Conservation (phyloP, 306 rosid species). For the Rosa lucieae region DNA sequence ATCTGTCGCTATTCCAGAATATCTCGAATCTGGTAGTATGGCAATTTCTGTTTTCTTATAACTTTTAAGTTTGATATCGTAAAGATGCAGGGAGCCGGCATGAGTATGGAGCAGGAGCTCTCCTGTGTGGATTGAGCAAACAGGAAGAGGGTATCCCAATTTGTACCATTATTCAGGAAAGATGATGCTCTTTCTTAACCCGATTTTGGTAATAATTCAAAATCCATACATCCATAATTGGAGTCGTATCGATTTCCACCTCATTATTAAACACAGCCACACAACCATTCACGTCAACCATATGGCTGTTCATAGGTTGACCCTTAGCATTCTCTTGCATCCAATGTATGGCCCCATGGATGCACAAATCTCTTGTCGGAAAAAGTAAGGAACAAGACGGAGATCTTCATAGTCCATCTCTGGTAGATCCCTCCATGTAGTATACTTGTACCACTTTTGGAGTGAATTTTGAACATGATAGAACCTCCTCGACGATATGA, state of each 20-base stretch:
- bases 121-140: constrained; percentile 3
- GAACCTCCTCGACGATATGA: no score
- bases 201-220: constrained; percentile 11
- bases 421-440: constrained; percentile 2
- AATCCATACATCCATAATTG: neutral
- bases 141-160: neutral
- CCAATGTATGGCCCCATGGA: constrained; percentile 19
- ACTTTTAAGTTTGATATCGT: neutral
- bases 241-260: neutral
- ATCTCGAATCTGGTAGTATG: no score
- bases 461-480: neutral
- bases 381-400: neutral
- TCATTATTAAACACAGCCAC: neutral
- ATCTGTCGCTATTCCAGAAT: no score
- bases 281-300: neutral
- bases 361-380: neutral
- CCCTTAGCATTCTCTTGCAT: neutral
- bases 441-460: neutral
- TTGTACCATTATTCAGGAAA: neutral
- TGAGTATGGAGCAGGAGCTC: neutral
- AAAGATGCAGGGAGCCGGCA: neutral
- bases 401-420: neutral
- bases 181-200: constrained; percentile 7
- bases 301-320: neutral
- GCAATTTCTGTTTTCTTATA: no score